These are phyloP conservation scores for Erysiphe pulchra DNA, from an alignment of 2,329 filamentous ascomycete species.

Conservation along the genomic window DNA sequence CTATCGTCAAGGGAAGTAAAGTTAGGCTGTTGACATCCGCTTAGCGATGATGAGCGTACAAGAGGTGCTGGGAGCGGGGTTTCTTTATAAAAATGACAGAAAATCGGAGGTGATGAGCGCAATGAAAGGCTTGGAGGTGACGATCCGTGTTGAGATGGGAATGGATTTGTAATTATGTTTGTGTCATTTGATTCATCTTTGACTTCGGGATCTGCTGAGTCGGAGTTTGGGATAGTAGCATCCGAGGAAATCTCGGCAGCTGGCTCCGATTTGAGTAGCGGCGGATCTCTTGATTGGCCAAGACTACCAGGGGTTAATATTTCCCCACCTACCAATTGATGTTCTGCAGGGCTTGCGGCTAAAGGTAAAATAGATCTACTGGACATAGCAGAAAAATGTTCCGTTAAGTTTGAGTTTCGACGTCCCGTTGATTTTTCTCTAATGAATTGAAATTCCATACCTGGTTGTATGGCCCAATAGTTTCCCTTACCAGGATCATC, in stretches of 20 bases:
- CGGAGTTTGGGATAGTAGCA: conserved; percentile 49
- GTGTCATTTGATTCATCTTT: conserved; percentile 17
- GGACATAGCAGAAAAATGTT: conserved; percentile 18
- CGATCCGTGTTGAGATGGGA: conserved; percentile 26
- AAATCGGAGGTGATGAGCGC: conserved; percentile 74
- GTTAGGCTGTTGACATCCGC: neutral
- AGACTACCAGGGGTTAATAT: neutral
- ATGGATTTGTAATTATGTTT: conserved; percentile 5
- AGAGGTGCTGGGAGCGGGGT: conserved; percentile 47
- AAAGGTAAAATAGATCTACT: neutral
- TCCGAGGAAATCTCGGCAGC: conserved; percentile 34
- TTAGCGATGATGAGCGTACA: neutral
- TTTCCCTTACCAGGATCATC: conserved; percentile 94
- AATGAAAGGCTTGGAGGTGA: conserved; percentile 48
- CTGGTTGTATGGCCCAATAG: conserved; percentile 86
- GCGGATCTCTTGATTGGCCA: neutral
- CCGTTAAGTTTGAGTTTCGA: conserved; percentile 30
- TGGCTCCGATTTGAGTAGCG: neutral
- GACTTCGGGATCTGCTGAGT: conserved; percentile 30
- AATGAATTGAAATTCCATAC: conserved; percentile 69
- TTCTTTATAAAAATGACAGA: conserved; percentile 27
- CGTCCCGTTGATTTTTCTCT: conserved; percentile 45
- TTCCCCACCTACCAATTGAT: neutral
- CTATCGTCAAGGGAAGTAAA: conserved; percentile 47
- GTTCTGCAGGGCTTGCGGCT: neutral